These are phyloP conservation scores for Microdochium trichocladiopsis DNA, from an alignment of 2,329 filamentous ascomycete genomes.

Conservation along the genomic window DNA sequence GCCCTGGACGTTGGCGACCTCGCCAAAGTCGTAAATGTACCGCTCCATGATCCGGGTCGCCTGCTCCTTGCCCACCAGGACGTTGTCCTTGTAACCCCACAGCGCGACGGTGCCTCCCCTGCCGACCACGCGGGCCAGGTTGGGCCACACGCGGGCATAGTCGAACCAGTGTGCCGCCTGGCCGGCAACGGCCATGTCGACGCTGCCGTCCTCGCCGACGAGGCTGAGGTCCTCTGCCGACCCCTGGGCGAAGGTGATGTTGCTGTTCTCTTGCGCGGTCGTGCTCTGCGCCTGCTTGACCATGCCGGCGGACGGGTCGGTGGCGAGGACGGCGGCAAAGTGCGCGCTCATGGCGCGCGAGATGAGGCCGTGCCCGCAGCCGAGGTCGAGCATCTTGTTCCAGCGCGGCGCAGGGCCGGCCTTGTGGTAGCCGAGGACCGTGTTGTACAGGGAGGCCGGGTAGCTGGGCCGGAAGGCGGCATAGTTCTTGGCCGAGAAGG, in stretches of 20 bases:
- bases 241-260: conserved; percentile 41
- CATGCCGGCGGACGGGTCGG: conserved; percentile 54
- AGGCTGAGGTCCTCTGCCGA: conserved; percentile 47
- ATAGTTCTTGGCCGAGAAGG: conserved; percentile 50
- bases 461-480: conserved; percentile 55
- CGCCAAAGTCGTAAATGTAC: conserved; percentile 45
- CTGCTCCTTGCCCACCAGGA: conserved; percentile 43
- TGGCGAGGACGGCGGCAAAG: conserved; percentile 43
- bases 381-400: conserved; percentile 46
- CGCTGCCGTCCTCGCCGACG: conserved; percentile 30
- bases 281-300: conserved; percentile 38
- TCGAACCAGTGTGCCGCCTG: conserved; percentile 65
- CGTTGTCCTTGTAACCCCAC: conserved; percentile 60
- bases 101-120: conserved; percentile 53
- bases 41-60: conserved; percentile 46
- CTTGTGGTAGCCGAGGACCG: conserved; percentile 46
- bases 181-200: conserved; percentile 44
- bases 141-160: conserved; percentile 44
- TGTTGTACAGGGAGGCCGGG: conserved; percentile 44
- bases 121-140: conserved; percentile 45
- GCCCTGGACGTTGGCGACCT: conserved; percentile 21
- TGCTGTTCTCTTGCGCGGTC: conserved; percentile 34
- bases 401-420: conserved; percentile 7
- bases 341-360: conserved; percentile 43
- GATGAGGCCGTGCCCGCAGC: conserved; percentile 55